Conservation (phyloP, 2,329 filamentous ascomycete species). For the Exophiala mesophila region DNA sequence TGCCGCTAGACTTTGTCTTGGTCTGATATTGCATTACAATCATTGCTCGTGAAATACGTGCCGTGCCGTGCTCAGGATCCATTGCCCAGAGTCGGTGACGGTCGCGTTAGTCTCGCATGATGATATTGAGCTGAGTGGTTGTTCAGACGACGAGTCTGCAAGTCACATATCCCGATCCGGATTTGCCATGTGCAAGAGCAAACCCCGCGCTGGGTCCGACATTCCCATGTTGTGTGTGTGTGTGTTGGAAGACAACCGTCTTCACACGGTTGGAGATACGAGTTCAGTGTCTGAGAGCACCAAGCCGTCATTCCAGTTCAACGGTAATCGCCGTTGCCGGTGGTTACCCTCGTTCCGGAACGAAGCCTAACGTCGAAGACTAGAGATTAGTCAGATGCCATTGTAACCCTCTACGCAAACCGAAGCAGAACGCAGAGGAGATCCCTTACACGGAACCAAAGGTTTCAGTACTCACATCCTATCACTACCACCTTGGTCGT, state of each 20-base stretch:
- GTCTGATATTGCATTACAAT: constrained; percentile 19
- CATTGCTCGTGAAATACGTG: constrained; percentile 12
- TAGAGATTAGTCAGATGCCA: constrained; percentile 75
- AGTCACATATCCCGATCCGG: constrained; percentile 23
- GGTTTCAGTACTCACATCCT: constrained; percentile 89
- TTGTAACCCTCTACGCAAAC: constrained; percentile 71
- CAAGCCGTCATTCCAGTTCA: constrained; percentile 49
- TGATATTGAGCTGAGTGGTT: constrained; percentile 14
- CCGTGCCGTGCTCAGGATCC: neutral
- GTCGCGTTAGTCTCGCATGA: neutral
- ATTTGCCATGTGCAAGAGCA: constrained; percentile 30
- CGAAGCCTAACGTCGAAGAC: constrained; percentile 81
- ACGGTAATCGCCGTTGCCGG: constrained; percentile 45
- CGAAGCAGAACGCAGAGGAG: constrained; percentile 80
- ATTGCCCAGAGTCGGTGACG: neutral
- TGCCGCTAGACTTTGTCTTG: constrained; percentile 21
- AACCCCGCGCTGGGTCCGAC: constrained; percentile 29
- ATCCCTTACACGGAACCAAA: constrained; percentile 81
- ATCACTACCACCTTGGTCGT: constrained; percentile 70
- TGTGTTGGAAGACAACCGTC: constrained; percentile 14
- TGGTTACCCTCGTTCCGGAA: constrained; percentile 69
- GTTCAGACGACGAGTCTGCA: constrained; percentile 20
- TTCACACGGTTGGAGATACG: constrained; percentile 18
- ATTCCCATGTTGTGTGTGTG: constrained; percentile 22
- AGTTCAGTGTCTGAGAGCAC: constrained; percentile 18